These are phyloP conservation scores for Aureobasidium melanogenum DNA, from an alignment of 2,329 filamentous ascomycete species.

Conservation along the genomic window DNA sequence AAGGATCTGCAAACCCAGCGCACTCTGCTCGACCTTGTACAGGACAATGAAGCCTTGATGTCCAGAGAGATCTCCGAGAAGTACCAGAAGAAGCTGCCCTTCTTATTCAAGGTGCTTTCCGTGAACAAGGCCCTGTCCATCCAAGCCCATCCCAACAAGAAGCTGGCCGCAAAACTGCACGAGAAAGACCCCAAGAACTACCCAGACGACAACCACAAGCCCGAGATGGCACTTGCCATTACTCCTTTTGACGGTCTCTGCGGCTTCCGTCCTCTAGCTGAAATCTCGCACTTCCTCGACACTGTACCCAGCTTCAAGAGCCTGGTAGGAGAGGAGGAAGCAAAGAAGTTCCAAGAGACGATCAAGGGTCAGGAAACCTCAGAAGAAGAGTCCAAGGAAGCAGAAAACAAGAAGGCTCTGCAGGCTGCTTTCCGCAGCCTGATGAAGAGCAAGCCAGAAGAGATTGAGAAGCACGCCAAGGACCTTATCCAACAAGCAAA, in stretches of 20 bases:
- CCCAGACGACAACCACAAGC: constrained; percentile 98
- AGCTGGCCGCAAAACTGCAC: constrained; percentile 82
- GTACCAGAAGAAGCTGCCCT: constrained; percentile 78
- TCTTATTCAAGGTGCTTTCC: constrained; percentile 95
- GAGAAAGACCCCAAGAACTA: constrained; percentile 85
- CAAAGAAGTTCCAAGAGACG: constrained; percentile 36
- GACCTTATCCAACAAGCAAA: constrained; percentile 64
- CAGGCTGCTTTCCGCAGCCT: constrained; percentile 66
- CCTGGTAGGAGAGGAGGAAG: constrained; percentile 40
- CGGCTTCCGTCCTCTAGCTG: constrained; percentile 78
- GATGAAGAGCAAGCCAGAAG: constrained; percentile 66
- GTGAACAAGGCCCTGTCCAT: constrained; percentile 95
- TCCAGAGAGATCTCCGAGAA: constrained; percentile 61
- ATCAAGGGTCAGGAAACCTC: constrained; percentile 45
- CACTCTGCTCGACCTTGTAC: constrained; percentile 75
- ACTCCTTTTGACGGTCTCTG: constrained; percentile 94
- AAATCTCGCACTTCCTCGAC: constrained; percentile 78
- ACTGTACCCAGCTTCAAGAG: constrained; percentile 46
- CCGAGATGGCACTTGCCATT: constrained; percentile 97
- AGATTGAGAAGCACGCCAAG: constrained; percentile 55
- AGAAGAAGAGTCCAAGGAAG: constrained; percentile 35
- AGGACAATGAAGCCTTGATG: constrained; percentile 78
- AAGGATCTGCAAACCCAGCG: constrained; percentile 78
- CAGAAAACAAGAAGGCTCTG: constrained; percentile 66
- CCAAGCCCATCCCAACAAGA: constrained; percentile 67